Conservation (phyloP, 1,284 basidiomycete species). For the Blastosporella zonata region DNA sequence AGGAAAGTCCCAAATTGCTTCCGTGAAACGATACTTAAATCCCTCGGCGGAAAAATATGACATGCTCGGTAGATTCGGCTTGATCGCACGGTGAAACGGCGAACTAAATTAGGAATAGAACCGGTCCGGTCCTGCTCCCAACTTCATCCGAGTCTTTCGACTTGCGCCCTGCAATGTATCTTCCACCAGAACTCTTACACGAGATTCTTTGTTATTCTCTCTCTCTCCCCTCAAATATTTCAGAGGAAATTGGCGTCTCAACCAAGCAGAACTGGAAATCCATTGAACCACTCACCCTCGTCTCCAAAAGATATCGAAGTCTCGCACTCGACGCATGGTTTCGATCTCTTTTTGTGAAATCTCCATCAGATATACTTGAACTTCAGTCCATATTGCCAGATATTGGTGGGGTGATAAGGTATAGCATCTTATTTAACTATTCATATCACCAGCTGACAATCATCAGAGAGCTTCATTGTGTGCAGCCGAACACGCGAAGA, state of each 20-base stretch:
- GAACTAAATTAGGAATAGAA: too few species aligned
- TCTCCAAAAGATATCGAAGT: constrained; percentile 27
- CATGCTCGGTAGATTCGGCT: too few species aligned
- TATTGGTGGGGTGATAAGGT: constrained; percentile 26
- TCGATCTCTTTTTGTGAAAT: constrained; percentile 23
- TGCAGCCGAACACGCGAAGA: constrained; percentile 18
- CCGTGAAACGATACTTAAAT: too few species aligned
- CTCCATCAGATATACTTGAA: constrained; percentile 20
- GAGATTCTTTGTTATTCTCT: constrained; percentile 11
- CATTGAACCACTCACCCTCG: constrained; percentile 25
- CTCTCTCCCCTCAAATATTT: neutral
- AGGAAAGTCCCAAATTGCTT: too few species aligned
- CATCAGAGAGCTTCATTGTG: constrained; percentile 29
- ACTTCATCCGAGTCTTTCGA: too few species aligned
- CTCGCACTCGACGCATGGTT: constrained; percentile 32
- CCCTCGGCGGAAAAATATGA: too few species aligned
- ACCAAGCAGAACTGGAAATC: constrained; percentile 28
- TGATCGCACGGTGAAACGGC: too few species aligned
- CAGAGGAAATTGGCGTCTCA: constrained; percentile 16
- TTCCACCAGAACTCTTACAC: constrained; percentile 16
- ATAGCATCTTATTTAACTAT: neutral
- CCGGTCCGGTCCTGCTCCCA: too few species aligned
- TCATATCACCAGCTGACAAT: neutral
- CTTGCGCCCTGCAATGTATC: constrained; percentile 4
- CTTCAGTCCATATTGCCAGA: constrained; percentile 24